Conservation (phyloP, 352 stramenopile species). For the Globisporangium abappressorium region DNA sequence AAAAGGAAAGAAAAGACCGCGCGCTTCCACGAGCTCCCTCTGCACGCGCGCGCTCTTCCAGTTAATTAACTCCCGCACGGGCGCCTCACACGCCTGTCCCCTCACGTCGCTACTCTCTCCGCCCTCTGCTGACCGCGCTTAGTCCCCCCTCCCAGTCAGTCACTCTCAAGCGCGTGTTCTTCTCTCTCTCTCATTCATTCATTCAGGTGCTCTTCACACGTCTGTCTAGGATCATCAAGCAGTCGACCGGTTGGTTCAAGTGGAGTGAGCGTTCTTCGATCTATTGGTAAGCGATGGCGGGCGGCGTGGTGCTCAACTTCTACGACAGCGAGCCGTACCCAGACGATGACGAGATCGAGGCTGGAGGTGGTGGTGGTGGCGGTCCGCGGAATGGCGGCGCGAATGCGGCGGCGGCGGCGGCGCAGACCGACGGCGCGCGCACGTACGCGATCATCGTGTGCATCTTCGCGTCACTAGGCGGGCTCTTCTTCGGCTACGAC, state of each 20-base stretch:
- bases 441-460: slow-evolving; percentile 25
- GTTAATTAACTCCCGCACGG: neutral
- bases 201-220: too few species aligned
- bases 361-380: neutral
- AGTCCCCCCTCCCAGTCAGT: neutral
- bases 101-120: neutral
- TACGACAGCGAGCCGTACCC: neutral
- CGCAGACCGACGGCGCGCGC: slow-evolving; percentile 15
- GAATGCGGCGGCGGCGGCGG: neutral
- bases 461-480: slow-evolving; percentile 23
- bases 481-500: slow-evolving; percentile 8
- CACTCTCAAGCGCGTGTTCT: too few species aligned
- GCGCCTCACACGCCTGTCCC: neutral
- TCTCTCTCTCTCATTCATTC: too few species aligned
- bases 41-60: neutral
- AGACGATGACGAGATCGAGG: neutral
- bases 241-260: too few species aligned
- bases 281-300: neutral
- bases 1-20: neutral
- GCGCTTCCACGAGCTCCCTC: neutral
- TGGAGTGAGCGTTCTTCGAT: too few species aligned
- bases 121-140: neutral
- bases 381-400: neutral
- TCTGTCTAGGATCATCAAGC: too few species aligned
- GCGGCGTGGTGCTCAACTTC: neutral